A percentile compares a stretch with the other conserved stretches of the same genome.
phyloP scores from a whole-genome alignment of 1,284 basidiomycete species.

The Papiliotrema nemorosa region DNA sequence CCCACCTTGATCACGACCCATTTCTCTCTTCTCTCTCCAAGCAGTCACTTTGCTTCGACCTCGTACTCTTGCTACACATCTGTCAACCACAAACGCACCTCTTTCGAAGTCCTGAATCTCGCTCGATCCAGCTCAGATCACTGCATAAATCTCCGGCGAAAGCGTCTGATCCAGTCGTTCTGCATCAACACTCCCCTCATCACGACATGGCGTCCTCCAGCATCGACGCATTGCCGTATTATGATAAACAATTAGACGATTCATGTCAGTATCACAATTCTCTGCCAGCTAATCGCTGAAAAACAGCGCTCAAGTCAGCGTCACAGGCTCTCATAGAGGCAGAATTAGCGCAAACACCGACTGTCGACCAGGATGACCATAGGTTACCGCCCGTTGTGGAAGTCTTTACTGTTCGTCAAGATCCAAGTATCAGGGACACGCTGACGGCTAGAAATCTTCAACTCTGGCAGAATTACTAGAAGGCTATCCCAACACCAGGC shows the following conservation, averaged over 20 bases:
- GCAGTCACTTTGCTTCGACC: no score
- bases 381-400: conserved; percentile 65
- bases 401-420: conserved; percentile 33
- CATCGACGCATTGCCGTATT: conserved; percentile 87
- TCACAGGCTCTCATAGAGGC: conserved; percentile 45
- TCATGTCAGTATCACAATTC: conserved; percentile 59
- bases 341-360: conserved; percentile 37
- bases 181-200: background rate
- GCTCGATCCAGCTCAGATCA: no score
- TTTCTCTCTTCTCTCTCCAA: background rate
- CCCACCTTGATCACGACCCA: background rate
- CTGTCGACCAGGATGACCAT: conserved; percentile 56
- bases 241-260: conserved; percentile 85
- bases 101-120: no score
- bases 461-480: conserved; percentile 64
- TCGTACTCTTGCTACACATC: no score
- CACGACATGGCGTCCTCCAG: conserved; percentile 32
- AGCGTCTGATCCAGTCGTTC: no score
- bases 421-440: background rate
- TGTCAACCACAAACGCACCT: no score
- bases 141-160: no score
- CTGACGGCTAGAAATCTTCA: conserved; percentile 28
- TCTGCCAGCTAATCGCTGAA: conserved; percentile 47
- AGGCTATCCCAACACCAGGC: conserved; percentile 56
- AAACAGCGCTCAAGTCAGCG: conserved; percentile 31